Evolutionary conservation across 208 protist species (phyloP), one percentile per base, ranked within the genome.

Genomic region (Trypanosoma conorhini): DNA sequence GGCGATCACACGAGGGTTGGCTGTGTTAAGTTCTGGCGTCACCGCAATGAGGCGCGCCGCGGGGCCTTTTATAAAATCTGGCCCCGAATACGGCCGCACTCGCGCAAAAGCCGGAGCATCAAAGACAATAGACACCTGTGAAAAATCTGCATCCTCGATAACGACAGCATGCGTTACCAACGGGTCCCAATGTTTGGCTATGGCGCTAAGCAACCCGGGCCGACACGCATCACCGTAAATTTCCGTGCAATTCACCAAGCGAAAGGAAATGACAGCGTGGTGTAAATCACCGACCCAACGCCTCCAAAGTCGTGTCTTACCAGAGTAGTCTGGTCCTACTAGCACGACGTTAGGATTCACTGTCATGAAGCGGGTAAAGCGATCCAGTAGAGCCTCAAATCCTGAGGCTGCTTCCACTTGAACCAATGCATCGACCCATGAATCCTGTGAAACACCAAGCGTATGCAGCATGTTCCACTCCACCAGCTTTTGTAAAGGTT

Each of bases 261-360:
- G 66, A 2, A 83, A 78, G 28, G 79, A 87, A 42, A 96, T 55
- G 0, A 93, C 76, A 19, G 81, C 62, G 52, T 83, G 70, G 31
- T 60, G 74, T 24, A 67, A 71, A 22, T 54, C 40, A 17, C 85
- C 85, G 8, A 88, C 72, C 82, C 81, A 92, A 33, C 65, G 60
- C 59, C 77, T 77, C 88, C 88, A 93, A 67, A 96, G 40, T 62
- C 64, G 80, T 42, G 83, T 82, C 61, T 91, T 94, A 19, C 88
- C 88, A 26, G 84, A 83, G 62, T 92, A 96, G 30, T 51, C 70
- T 26, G 88, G 79, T 17, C 91, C 91, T 21, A 88, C 50, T 40
- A 96, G 61, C 26, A 91, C 73, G 1, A 89, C 81, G 55, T 83
- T 82, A 44, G 61, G 63, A 62, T 85, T 85, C 55, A 73, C 67